phyloP scores from a whole-genome alignment of 805 yeast genomes.

The Barnettozyma wickerhamii region DNA sequence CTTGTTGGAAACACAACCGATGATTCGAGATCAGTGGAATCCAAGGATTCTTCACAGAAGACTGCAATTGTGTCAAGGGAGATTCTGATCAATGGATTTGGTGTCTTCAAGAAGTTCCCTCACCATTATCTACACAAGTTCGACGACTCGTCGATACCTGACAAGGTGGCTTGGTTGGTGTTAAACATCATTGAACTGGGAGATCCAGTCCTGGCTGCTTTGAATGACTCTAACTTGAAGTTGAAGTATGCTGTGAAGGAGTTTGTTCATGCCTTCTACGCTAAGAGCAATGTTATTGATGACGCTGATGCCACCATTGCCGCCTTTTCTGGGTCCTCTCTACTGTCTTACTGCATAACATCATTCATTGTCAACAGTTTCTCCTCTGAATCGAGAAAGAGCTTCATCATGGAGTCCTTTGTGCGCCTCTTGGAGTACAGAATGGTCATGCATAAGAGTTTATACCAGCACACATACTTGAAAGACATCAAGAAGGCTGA shows the following conservation, averaged over 20 bases:
- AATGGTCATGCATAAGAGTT: constrained; percentile 24
- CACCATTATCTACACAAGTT: constrained; percentile 26
- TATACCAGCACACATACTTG: constrained; percentile 24
- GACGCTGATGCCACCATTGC: constrained; percentile 28
- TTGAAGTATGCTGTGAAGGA: constrained; percentile 33
- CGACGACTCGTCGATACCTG: constrained; percentile 3
- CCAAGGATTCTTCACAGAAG: constrained; percentile 11
- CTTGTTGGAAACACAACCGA: constrained; percentile 9
- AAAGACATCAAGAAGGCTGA: constrained; percentile 25
- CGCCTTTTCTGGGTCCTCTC: constrained; percentile 34
- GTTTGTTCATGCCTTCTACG: constrained; percentile 31
- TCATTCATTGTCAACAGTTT: constrained; percentile 29
- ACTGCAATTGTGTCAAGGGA: constrained; percentile 20
- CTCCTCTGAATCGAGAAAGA: constrained; percentile 28
- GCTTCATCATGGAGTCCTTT: constrained; percentile 35
- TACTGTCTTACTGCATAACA: constrained; percentile 35
- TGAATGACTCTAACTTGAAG: constrained; percentile 32
- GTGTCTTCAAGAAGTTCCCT: constrained; percentile 31
- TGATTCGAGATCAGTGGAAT: constrained; percentile 15
- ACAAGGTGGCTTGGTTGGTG: constrained; percentile 7
- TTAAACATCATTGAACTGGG: constrained; percentile 5
- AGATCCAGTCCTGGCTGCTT: constrained; percentile 36
- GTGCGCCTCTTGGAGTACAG: constrained; percentile 37
- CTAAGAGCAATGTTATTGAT: constrained; percentile 27
- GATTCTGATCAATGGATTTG: constrained; percentile 27